phyloP scores from a whole-genome alignment of 2,329 filamentous ascomycete genomes.

The Thielaviopsis cerberus region DNA sequence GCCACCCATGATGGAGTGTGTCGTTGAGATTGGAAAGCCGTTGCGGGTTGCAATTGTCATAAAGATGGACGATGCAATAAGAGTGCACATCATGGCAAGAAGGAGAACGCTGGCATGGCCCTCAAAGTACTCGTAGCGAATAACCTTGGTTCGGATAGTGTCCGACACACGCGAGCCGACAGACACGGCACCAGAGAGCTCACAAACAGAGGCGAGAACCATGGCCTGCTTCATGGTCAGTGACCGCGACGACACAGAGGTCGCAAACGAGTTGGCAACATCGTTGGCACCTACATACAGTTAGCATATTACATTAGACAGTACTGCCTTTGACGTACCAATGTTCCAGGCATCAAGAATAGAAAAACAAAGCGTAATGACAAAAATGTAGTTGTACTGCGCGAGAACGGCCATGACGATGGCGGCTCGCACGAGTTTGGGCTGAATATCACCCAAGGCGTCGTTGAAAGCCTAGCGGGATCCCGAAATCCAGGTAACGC shows the following conservation, averaged over 20 bases:
- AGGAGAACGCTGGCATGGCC: slow-evolving; percentile 29
- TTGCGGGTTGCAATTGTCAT: slow-evolving; percentile 32
- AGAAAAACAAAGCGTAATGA: slow-evolving; percentile 35
- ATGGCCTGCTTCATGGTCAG: slow-evolving; percentile 29
- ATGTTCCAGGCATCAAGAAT: slow-evolving; percentile 43
- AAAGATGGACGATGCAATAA: slow-evolving; percentile 31
- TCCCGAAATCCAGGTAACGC: background rate
- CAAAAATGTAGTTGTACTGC: slow-evolving; percentile 38
- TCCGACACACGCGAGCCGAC: slow-evolving; percentile 23
- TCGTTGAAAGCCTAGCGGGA: background rate
- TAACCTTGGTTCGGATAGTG: slow-evolving; percentile 29
- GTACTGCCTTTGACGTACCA: slow-evolving; percentile 19
- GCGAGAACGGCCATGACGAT: slow-evolving; percentile 21
- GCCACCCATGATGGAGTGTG: slow-evolving; percentile 31
- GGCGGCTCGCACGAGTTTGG: background rate
- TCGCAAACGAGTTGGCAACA: slow-evolving; percentile 30
- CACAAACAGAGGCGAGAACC: slow-evolving; percentile 24
- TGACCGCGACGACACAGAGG: slow-evolving; percentile 27
- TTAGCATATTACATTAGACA: background rate
- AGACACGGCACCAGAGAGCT: slow-evolving; percentile 26
- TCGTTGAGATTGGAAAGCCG: slow-evolving; percentile 35
- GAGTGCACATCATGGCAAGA: slow-evolving; percentile 35
- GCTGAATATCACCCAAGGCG: too few relatives aligned
- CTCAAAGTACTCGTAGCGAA: slow-evolving; percentile 25
- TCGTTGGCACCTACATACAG: slow-evolving; percentile 25